A percentile compares a stretch with the other conserved stretches of the same genome.
Conservation (phyloP, 2,329 filamentous ascomycete genomes). For the Epichloe baconii region DNA sequence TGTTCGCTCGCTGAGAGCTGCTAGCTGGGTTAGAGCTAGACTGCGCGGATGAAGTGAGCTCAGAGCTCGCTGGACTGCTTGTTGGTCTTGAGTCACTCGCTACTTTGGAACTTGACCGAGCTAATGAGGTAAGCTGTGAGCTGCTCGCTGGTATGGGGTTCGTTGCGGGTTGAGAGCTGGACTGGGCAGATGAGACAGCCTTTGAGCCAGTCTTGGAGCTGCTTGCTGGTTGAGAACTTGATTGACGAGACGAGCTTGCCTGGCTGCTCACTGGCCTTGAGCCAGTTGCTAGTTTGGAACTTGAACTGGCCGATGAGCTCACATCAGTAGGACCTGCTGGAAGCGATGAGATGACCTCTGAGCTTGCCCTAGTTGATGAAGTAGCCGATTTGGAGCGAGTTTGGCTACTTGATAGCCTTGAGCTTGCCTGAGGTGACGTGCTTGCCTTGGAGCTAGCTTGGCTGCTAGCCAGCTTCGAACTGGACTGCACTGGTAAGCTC, state of each 20-base stretch:
- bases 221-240: too few species aligned
- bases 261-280: too few species aligned
- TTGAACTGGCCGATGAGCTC: too few species aligned
- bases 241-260: too few species aligned
- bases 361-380: too few species aligned
- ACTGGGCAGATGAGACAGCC: background rate
- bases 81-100: background rate
- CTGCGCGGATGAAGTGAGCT: background rate
- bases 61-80: background rate
- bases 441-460: background rate
- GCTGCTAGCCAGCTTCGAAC: background rate
- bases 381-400: background rate
- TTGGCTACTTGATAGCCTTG: background rate
- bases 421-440: background rate
- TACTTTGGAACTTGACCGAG: too few species aligned
- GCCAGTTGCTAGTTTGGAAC: too few species aligned
- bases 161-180: background rate
- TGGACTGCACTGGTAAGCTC: background rate
- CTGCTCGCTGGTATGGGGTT: too few species aligned
- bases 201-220: background rate
- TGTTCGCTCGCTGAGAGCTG: background rate
- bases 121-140: too few species aligned
- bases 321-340: too few species aligned
- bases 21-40: background rate
- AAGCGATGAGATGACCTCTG: too few species aligned